Evolutionary conservation across 495 filamentous ascomycete genomes (phyloP).

Genomic region (Podospora australis): DNA sequence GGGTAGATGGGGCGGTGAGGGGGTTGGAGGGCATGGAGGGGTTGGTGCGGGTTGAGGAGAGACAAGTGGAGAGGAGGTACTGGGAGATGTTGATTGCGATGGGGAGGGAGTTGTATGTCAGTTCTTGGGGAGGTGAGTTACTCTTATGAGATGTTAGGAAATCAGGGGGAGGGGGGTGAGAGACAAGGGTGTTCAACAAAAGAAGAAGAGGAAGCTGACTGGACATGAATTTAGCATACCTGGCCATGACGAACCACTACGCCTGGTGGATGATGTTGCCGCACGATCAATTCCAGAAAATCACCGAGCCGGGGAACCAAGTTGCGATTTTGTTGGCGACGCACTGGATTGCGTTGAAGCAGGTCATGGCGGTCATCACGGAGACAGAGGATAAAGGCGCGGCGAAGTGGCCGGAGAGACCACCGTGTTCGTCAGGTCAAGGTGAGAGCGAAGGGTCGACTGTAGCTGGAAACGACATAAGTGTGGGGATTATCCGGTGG

Average conservation of each 20-base stretch:
- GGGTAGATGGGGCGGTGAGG: conserved; percentile 31
- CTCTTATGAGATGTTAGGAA: too few species aligned
- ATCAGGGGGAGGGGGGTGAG: too few species aligned
- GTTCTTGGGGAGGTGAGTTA: conserved; percentile 30
- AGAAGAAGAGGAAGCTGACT: too few species aligned
- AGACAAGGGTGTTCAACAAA: too few species aligned
- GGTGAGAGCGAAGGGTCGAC: conserved; percentile 1
- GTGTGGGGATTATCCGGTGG: conserved; percentile 33
- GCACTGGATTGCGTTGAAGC: conserved; percentile 54
- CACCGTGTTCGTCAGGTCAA: neutral
- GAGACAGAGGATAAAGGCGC: conserved; percentile 21
- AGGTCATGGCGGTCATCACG: conserved; percentile 48
- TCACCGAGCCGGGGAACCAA: conserved; percentile 46
- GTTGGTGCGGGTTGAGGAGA: conserved; percentile 17
- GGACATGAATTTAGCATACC: too few species aligned
- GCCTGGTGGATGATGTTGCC: conserved; percentile 46
- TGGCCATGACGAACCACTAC: conserved; percentile 33
- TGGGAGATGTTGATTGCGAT: conserved; percentile 27
- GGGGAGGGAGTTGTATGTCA: conserved; percentile 23
- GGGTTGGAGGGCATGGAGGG: conserved; percentile 30
- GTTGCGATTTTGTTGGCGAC: conserved; percentile 45
- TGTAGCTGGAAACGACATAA: conserved; percentile 10
- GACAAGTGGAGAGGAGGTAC: conserved; percentile 30
- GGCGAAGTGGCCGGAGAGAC: conserved; percentile 11
- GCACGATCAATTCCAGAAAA: conserved; percentile 46